phyloP scores from a whole-genome alignment of 192 early-diverging fungal species.

The Coemansia sp. region DNA sequence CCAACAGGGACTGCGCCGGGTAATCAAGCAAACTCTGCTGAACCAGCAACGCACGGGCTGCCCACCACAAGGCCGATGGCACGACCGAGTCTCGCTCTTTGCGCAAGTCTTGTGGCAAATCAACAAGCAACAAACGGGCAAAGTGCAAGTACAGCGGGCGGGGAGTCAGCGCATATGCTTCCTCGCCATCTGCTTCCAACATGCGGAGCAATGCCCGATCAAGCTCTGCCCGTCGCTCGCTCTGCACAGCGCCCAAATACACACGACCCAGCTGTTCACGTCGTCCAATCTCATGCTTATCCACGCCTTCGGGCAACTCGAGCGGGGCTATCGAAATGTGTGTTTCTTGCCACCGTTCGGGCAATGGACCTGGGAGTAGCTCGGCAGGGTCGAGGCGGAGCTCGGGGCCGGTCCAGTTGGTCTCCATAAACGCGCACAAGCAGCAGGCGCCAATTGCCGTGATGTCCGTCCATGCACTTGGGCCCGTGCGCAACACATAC shows the following conservation, averaged over 20 bases:
- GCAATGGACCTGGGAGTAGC: conserved; percentile 56
- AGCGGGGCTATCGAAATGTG: conserved; percentile 27
- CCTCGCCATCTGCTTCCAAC: conserved; percentile 79
- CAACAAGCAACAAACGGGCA: conserved; percentile 67
- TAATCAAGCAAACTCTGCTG: conserved; percentile 67
- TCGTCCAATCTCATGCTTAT: conserved; percentile 46
- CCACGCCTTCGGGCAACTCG: conserved; percentile 46
- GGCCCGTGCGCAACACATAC: conserved; percentile 14
- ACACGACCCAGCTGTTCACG: conserved; percentile 41
- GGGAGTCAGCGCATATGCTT: conserved; percentile 76
- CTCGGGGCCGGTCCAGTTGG: conserved; percentile 85
- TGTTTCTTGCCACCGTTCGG: conserved; percentile 23
- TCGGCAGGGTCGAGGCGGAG: conserved; percentile 60
- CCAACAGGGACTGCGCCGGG: conserved; percentile 59
- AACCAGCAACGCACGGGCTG: conserved; percentile 65
- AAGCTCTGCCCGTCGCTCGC: conserved; percentile 27
- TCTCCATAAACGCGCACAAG: conserved; percentile 83
- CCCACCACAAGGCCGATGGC: conserved; percentile 70
- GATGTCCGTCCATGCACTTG: conserved; percentile 20
- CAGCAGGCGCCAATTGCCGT: conserved; percentile 63
- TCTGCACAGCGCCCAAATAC: conserved; percentile 44
- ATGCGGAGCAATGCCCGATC: conserved; percentile 43
- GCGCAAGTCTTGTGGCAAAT: conserved; percentile 31
- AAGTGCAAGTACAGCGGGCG: conserved; percentile 67
- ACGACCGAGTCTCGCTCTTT: conserved; percentile 15